Evolutionary conservation across 805 yeast genomes (phyloP), one percentile per base, ranked within the genome.

Genomic region (Isabelozyma heimii): DNA sequence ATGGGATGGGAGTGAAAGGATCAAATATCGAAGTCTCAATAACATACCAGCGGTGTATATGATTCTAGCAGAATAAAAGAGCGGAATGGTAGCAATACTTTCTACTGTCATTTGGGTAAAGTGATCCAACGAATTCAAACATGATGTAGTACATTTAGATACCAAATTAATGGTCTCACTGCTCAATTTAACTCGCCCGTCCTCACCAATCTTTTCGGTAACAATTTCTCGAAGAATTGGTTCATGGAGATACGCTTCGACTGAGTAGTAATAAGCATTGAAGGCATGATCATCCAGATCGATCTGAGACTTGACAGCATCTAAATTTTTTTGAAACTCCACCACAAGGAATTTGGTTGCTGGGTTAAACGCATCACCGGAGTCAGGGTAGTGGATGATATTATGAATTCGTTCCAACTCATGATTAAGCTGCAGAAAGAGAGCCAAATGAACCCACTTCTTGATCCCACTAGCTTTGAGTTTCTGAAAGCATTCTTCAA

Each of bases 1-100:
- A 40, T 60, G 63, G 26, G 75, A 65, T 1, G 86, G 84, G 5
- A 82, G 66, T 10, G 83, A 73, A 10, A 84, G 61, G n/a, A 79
- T 74, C 42, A 81, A 65, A 61, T 77, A 83, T 33, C 89, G 65
- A 40, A 83, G 62, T 47, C 86, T 72, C 47, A 84, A 63, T 26
- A 84, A 67, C 75, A 83, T 77, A 7, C 89, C 90, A 0, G 84
- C 81, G 0, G 85, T 81, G 57, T 83, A 84, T n/a, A 83, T 74
- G 37, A 83, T 69, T 53, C 89, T 70, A 2, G 85, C 70, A 30
- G 77, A 75, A 52, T 78, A 81, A 47, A 80, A 75, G 40, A 84
- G 64, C 4, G 91, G 91, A 49, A 81, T 69, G 2, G 76, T 64
- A 0, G 85, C 78, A 16, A 85, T 68, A n/a, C 73, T 68, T n/a